Conservation (phyloP, 345 rosid species). For the Eucalyptus curtisii region DNA sequence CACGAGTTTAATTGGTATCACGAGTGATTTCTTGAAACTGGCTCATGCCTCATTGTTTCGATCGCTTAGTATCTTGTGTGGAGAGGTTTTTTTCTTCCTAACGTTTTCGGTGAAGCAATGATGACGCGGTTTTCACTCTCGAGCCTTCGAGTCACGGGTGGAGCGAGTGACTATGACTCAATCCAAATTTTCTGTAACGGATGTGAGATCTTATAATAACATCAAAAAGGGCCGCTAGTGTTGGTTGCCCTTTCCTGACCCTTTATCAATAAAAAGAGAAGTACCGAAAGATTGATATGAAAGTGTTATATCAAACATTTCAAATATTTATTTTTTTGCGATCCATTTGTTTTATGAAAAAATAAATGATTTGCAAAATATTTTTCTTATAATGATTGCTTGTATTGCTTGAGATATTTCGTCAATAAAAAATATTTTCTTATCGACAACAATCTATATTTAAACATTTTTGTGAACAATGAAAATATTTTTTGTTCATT, state of each 20-base stretch:
- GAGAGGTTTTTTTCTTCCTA: neutral
- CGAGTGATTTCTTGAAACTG: neutral
- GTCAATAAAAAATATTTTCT: neutral
- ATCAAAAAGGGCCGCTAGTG: neutral
- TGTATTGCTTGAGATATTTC: neutral
- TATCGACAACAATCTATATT: neutral
- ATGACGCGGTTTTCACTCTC: fast-evolving
- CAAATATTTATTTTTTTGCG: neutral
- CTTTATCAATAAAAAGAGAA: neutral
- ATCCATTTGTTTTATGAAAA: no score
- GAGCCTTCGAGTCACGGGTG: neutral
- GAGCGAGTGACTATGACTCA: neutral
- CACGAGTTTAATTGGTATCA: neutral
- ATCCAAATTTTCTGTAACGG: fast-evolving
- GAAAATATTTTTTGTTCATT: neutral
- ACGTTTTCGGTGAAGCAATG: neutral
- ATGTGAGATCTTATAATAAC: no score
- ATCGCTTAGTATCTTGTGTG: neutral
- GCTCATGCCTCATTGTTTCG: no score
- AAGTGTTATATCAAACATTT: neutral
- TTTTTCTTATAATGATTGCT: neutral
- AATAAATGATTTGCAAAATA: neutral
- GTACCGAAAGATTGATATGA: neutral
- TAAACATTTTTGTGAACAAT: fast-evolving
- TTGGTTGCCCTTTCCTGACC: neutral